Conservation (phyloP, 208 protist species). For the Acanthamoeba polyphaga region DNA sequence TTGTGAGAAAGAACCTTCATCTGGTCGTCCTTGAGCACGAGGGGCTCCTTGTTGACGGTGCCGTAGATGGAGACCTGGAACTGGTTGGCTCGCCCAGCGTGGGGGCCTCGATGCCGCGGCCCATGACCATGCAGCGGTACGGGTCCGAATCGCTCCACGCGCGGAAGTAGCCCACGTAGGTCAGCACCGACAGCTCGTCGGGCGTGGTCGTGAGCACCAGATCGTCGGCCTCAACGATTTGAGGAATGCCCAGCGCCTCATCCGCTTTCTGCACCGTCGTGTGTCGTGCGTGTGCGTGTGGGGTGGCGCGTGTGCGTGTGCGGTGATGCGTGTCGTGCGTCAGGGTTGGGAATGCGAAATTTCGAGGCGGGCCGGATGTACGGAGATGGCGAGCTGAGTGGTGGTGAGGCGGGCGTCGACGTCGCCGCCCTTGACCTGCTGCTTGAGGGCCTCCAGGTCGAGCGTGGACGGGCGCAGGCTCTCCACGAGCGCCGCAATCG, state of each 20-base stretch:
- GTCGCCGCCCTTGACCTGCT: conserved; percentile 24
- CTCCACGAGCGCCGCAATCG: conserved; percentile 35
- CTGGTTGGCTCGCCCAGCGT: conserved; percentile 29
- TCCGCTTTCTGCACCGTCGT: conserved; percentile 46
- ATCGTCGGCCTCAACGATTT: conserved; percentile 49
- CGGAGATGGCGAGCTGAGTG: conserved; percentile 54
- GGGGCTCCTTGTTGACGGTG: conserved; percentile 53
- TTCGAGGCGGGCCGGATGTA: neutral
- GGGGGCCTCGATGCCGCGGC: conserved; percentile 58
- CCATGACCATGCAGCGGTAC: conserved; percentile 69
- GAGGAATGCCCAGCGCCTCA: conserved; percentile 66
- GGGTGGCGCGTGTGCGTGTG: no score
- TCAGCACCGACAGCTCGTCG: conserved; percentile 61
- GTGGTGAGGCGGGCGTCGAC: conserved; percentile 26
- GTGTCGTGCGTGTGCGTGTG: no score
- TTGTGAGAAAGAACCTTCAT: conserved; percentile 21
- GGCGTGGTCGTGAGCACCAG: conserved; percentile 28
- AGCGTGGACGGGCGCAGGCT: conserved; percentile 24
- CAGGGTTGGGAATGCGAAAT: neutral
- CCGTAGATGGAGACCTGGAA: conserved; percentile 69
- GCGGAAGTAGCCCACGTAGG: conserved; percentile 67
- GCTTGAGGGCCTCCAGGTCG: conserved; percentile 64
- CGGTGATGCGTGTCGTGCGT: neutral
- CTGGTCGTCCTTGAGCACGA: conserved; percentile 57
- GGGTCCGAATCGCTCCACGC: conserved; percentile 58